Base-by-base conservation (phyloP, 2,329 filamentous ascomycete genomes). In the Mycosphaerella arachidis region DNA sequence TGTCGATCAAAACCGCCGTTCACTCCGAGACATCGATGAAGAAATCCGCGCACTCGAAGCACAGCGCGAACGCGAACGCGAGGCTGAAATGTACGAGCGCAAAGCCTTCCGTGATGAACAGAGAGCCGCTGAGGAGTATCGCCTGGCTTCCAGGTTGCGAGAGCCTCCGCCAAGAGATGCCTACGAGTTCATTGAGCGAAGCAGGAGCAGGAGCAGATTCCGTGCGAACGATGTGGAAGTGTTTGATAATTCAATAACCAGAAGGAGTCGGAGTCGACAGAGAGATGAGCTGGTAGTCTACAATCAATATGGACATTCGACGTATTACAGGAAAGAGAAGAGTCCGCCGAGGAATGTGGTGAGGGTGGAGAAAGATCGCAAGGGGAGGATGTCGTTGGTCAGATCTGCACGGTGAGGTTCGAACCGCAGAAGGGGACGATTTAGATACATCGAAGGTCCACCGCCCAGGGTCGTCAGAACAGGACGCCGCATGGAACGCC, bases 351-450 rank as follows among this genome's bases (percentile, higher is more conserved):
- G 81, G 59, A 83, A 86, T 63, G 76, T 87, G 56, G 79, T 89
- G 64, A 82, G 88, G 68, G 86, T 96, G 70, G 89, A 91, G 78
- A 92, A 90, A 81, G 92, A 97, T 79, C 88, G 89, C 81, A 94
- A 90, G 91, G 92, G 93, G 95, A 94, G 88, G 89, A 87, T 94
- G 86, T 85, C 87, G 81, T 86, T 92, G 79, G 90, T 89, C 80
- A 84, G 90, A 76, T 89, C 89, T 73, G 86, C 86, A 48, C 56
- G 54, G 45, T 64, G 55, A 62, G 20, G 9, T 1, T 13, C 16
- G 8, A 37, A 24, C 24, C 3, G 24, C 1, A 24, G 24, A 24
- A 24, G 24, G 24, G 24, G 24, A 24, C 24, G 24, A 24, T 24
- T 1, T 24, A 1, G 3, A 24, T 24, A 24, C 24, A 24, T 3